Conservation (phyloP, 208 protist genomes). For the Kentomonas sorsogonicus region DNA sequence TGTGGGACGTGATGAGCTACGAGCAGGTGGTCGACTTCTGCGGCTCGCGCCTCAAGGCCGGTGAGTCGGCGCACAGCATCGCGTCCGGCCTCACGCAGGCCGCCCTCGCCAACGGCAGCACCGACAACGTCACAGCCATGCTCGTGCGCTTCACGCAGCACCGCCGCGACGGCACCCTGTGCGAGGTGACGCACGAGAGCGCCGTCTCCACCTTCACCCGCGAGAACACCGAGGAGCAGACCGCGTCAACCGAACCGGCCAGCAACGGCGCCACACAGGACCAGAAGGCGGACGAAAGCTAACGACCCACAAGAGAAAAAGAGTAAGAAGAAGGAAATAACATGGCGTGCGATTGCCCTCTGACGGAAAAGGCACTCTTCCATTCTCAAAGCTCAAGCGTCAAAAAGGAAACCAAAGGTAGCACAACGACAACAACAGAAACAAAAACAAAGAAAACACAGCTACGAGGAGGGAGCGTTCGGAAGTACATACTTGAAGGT, state of each 20-base stretch:
- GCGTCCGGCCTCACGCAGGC: conserved; percentile 59
- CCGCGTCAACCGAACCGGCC: neutral
- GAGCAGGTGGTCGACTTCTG: conserved; percentile 84
- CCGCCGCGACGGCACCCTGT: conserved; percentile 14
- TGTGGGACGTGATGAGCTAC: conserved; percentile 93
- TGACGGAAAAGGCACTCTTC: too few species aligned
- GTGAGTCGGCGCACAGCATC: conserved; percentile 49
- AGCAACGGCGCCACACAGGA: neutral
- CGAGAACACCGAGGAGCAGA: conserved; percentile 29
- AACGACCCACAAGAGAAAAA: conserved; percentile 4
- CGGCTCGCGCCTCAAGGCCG: conserved; percentile 38
- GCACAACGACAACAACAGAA: too few species aligned
- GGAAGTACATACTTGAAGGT: neutral
- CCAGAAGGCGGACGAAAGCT: conserved; percentile 5
- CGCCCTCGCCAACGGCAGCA: conserved; percentile 77
- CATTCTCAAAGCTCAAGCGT: too few species aligned
- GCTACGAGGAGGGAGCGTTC: too few species aligned
- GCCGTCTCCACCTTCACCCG: conserved; percentile 43
- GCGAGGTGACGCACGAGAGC: conserved; percentile 36
- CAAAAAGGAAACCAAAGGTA: too few species aligned
- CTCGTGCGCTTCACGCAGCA: conserved; percentile 39
- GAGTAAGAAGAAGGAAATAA: conserved; percentile 1
- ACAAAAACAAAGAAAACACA: too few species aligned
- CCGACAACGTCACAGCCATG: conserved; percentile 87
- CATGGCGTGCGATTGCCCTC: too few species aligned